Evolutionary conservation across 495 filamentous ascomycete genomes (phyloP), one percentile per base, ranked within the genome.

Genomic region (Penicillium paradoxum): DNA sequence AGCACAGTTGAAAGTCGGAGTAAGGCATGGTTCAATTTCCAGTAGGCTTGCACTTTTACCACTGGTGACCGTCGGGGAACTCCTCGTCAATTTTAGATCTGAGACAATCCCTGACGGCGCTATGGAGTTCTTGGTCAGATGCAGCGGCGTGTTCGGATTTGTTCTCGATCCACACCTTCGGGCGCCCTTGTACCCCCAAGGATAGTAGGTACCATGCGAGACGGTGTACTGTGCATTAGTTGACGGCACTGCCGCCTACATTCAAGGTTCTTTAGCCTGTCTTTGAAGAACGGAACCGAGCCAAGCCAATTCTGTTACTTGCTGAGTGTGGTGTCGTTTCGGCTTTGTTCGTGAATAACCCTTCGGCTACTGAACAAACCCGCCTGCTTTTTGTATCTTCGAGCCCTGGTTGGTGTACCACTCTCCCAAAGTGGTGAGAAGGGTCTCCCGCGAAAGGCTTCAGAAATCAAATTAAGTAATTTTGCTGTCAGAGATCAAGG

Each of bases 151-250:
- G 34, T 39, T 38, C 53, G 46, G 53, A 46, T 44, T 50, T 55
- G 53, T 37, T 37, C 47, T 60, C 41, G 57, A 61, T 60, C 60
- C 63, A 63, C 60, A 41, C 46, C 51, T 45, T 55, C 60, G 63
- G 63, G 63, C 63, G 60, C 57, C 53, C 51, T 56, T 62, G 56
- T 59, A 58, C 59, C 51, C 54, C 47, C 27, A 41, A 51, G 47
- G 50, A 55, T 39, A 59, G 53, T 51, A 60, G 52, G 54, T 59
- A 52, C 56, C 63, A 54, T 58, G 60, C 60, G 48, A 56, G 53
- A 47, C 54, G 43, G 43, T 54, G 41, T 45, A 57, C 37, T 24
- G 42, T 56, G 59, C 50, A 61, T 60, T 61, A 57, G 60, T 37
- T 55, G 47, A 57, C 56, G 49, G 59, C 52, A 53, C 49, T 42